Evolutionary conservation across 305 asterid species (phyloP).

Genomic region (Fraxinus xanthoxyloides): DNA sequence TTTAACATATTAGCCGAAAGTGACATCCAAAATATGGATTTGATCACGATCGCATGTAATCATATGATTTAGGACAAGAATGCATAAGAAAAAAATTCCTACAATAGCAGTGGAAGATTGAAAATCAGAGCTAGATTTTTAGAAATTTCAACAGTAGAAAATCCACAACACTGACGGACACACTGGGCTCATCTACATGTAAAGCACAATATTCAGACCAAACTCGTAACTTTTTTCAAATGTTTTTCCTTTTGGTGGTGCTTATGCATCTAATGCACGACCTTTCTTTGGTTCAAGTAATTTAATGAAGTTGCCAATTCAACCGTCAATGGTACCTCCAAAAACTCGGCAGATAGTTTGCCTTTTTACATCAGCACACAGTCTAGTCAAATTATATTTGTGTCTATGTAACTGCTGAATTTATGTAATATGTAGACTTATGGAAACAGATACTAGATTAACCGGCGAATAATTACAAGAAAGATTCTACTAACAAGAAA

Average conservation of each 20-base stretch:
- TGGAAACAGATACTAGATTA: slow-evolving; percentile 9
- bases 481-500: background rate
- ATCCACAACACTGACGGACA: background rate
- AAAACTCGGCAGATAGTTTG: background rate
- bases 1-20: too few species aligned
- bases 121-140: background rate
- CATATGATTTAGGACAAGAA: too few species aligned
- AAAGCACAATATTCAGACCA: background rate
- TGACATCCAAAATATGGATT: too few species aligned
- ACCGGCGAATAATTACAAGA: slow-evolving; percentile 3
- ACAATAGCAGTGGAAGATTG: background rate
- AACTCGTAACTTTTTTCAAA: background rate
- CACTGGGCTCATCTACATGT: background rate
- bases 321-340: background rate
- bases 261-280: background rate
- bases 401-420: too few species aligned
- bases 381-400: too few species aligned
- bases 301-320: background rate
- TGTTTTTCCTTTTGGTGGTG: background rate
- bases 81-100: background rate
- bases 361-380: background rate
- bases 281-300: background rate
- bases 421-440: slow-evolving; percentile 5
- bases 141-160: background rate
- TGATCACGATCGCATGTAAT: too few species aligned